Evolutionary conservation across 1,139 yeast species (phyloP), one percentile per base, ranked within the genome.

Genomic region (Blastobotrys petasosporus): DNA sequence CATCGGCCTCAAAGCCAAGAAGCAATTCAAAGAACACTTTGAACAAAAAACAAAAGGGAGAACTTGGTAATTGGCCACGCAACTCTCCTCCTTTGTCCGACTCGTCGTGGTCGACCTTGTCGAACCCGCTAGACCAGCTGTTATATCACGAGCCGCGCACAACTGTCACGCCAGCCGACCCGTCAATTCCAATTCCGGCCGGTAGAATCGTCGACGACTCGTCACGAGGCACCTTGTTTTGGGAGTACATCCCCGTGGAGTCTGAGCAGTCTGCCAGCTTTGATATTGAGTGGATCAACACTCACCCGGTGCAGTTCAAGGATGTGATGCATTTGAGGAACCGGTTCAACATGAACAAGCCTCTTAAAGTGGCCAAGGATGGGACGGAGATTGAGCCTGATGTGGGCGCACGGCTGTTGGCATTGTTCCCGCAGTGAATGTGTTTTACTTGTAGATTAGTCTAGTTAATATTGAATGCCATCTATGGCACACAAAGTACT

Each of bases 161-260:
- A 9, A 53, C 51, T 17, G 51, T 54, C 6, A 59, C 61, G 1
- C 36, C 49, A 10, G 54, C 59, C 4, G 56, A 59, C 31, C 44
- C 50, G 2, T 39, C 53, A 8, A 51, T 58, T 17, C 56, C 58
- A 2, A 44, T 60, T 9, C 73, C 72, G 0, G 63, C 66, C 1
- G 73, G 73, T 1, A 51, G 67, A 35, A 66, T 67, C 12, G 68
- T 69, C 4, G 68, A 66, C 40, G 73, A 68, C 47, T 57, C 68
- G 1, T 55, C 62, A 4, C 58, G 72, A 1, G 71, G 71, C 3
- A 63, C 65, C 39, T 51, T 66, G 28, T 68, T 68, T 50, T 68
- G 73, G 73, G 70, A 69, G 46, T 66, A 57, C 25, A 23, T 46
- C 15, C 36, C 36, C 25, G 13, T 25, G 5, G 15, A 31, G 29